Base-by-base conservation (phyloP, 495 filamentous ascomycete species). In the Aspergillus bertholletiae region DNA sequence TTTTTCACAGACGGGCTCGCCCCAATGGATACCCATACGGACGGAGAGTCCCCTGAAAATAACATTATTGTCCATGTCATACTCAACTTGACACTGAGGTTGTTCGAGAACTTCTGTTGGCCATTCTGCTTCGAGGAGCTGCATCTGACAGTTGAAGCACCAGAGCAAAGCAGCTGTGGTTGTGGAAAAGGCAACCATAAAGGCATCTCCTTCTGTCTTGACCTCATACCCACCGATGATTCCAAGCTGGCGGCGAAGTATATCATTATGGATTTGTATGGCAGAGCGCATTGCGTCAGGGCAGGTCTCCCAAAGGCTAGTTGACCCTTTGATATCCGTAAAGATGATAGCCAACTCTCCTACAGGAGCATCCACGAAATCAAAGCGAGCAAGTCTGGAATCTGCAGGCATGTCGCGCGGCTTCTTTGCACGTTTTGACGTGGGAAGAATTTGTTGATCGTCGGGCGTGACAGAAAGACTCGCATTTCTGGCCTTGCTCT, bases 241-340 rank as follows among this genome's bases (percentile, higher is more conserved):
- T 30, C 93, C 84, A 50, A 99, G 79, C 61, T 97, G 92, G 26
- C 95, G 85, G 39, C 94, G 88, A 82, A 99, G 91, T 17, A 96
- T 82, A 59, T 93, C 89, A 63, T 99, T 97, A 73, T 99, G 94
- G 49, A 94, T 86, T 67, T 90, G 92, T 66, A 97, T 97, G 46
- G 92, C 90, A 8, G 91, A 89, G 51, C 90, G 81, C 94, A 99
- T 99, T 7, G 95, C 90, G 41, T 88, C 85, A 2, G 93, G 92
- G 64, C 90, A 94, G 8, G 85, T 90, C 69, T 99, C 94, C 94
- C 94, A 99, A n/a, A 99, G 75, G 34, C 89, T 80, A 2, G 94
- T 99, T 2, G 93, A 97, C 69, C 92, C 96, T 71, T 99, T 99
- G 80, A 99, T 99, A 76, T 99, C 94, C 0, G 94, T 99, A 68